Evolutionary conservation across 2,329 filamentous ascomycete genomes (phyloP), one percentile per base, ranked within the genome.

Genomic region (Stenocarpella maydis): DNA sequence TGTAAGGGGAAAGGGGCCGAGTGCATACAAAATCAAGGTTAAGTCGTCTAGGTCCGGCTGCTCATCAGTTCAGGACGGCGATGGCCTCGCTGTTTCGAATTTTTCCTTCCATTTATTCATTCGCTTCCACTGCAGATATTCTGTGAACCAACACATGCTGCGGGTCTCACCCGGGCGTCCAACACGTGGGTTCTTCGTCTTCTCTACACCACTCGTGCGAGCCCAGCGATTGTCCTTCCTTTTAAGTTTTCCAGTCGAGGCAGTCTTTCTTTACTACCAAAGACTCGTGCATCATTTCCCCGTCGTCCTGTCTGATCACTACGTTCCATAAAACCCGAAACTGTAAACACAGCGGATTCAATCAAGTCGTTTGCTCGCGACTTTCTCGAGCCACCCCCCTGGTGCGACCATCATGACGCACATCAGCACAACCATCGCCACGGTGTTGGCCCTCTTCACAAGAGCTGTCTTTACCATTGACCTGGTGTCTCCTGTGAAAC

Each of bases 401-500:
- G 12, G 19, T 34, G 34, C 47, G 49, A 63, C 39, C 24, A 43
- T 39, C 49, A 58, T 41, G 26, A 47, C 47, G 26, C 21, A 24
- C n/a, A 15, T 31, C 71, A 76, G 76, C 24, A 53, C 74, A 52
- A 69, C 70, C 24, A 63, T 70, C 34, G 73, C 72, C 19, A 68
- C 69, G 31, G 65, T 72, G 15, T 74, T 72, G 24, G 50, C 43
- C 21, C 17, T 60, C 21, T 15, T 63, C 72, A 76, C 77, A 19
- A 60, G 74, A 55, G 69, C 69, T 24, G 65, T 69, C 31, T 72
- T 71, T 7, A 66, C 71, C 24, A 68, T 70, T 10, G 74, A 71
- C 10, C 69, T 73, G 1, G 31, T 60, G 7, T 21, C 65, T 41
- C 77, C 77, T 24, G 71, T 71, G 39, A 73, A 82, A 26, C 76